Evolutionary conservation across 768 basidiomycete species (phyloP).

Genomic region (Suillus alpinus): DNA sequence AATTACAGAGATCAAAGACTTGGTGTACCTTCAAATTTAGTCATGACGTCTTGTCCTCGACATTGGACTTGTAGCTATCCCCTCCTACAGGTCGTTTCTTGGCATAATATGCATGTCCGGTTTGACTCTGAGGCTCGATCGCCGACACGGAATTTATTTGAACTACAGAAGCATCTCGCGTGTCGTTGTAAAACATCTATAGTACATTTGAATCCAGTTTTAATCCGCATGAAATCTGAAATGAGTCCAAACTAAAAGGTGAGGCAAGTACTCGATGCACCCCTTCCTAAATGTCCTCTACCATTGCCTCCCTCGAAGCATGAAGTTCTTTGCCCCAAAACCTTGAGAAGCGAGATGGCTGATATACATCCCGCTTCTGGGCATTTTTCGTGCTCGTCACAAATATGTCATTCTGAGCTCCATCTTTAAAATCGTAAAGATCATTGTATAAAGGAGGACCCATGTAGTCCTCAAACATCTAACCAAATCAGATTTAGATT

Average conservation of each 20-base stretch:
- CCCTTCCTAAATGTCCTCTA: neutral
- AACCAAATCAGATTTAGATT: neutral
- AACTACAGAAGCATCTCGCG: neutral
- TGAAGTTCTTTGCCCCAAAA: neutral
- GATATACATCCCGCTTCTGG: neutral
- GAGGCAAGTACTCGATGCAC: neutral
- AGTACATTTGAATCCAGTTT: too few relatives aligned
- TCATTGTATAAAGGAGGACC: constrained; percentile 34
- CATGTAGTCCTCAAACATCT: constrained; percentile 32
- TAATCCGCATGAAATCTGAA: neutral
- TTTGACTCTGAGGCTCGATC: neutral
- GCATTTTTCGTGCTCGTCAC: neutral
- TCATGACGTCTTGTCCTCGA: constrained; percentile 26
- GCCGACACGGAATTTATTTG: neutral
- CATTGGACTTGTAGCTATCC: neutral
- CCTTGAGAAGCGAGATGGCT: neutral
- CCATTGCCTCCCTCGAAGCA: neutral
- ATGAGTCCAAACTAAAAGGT: neutral
- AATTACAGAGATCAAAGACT: constrained; percentile 33
- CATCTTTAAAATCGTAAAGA: constrained; percentile 40
- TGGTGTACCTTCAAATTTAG: constrained; percentile 41
- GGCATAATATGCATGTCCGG: neutral
- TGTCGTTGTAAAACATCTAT: neutral
- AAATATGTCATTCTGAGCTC: constrained; percentile 45
- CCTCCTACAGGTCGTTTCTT: neutral